Base-by-base conservation (phyloP, 1,284 basidiomycete species). In the Trichosporon sp. region DNA sequence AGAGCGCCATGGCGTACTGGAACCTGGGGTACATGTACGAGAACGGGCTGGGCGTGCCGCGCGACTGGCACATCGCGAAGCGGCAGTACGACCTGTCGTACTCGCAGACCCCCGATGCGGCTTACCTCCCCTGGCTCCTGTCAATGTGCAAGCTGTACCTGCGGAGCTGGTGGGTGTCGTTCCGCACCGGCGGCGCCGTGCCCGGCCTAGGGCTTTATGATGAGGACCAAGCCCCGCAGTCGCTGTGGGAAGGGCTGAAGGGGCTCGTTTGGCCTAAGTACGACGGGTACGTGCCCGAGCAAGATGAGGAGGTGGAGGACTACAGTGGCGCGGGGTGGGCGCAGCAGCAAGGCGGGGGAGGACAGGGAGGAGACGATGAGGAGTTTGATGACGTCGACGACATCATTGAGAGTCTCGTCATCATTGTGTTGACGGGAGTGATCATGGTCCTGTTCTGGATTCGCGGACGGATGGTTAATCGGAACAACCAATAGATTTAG, bases 21-120 rank as follows among this genome's bases (percentile, higher is more conserved):
- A 98, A 98, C 79, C 85, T 99, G 32, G 97, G 96, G 0, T 98
- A 92, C 92, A 97, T 99, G 94, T 98, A 98, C 82, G 96, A 99
- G 85, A 92, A 94, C 78, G 97, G 97, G 0, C 83, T 92, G 32
- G 97, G 97, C 3, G 93, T 98, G 0, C 89, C 91, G 26, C 75
- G 94, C 89, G 96, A 99, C 84, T 99, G 94, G 86, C 92, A 97
- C 83, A 89, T 99, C 16, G 97, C 97, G 0, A 99, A 99, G 84
- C 88, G 97, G 37, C 92, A 96, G 82, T 99, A 98, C 81, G 97
- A 99, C 82, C 85, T 91, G 71, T 93, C 95, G 1, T 84, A 93
- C 48, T 92, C 93, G 75, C 93, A 91, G 3, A 96, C 96, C 78
- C 35, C 64, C 0, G 83, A 86, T 61, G 83, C 86, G 65, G 94